Base-by-base conservation (phyloP, 2,329 filamentous ascomycete species). In the Fusarium newnesense region DNA sequence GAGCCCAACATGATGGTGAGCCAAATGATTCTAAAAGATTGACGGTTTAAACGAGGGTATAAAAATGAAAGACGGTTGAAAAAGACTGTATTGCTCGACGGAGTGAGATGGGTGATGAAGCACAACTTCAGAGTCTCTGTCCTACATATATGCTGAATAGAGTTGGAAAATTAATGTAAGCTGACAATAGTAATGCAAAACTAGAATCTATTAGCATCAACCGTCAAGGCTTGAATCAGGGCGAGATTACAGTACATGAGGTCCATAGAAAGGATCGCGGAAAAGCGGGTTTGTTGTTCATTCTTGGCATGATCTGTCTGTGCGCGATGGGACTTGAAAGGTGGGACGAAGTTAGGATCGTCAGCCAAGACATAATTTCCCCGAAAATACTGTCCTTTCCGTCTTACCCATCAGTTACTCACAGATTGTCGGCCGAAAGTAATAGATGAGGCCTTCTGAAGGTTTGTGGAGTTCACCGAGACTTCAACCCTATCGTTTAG, bases 211-310 rank as follows among this genome's bases (percentile, higher is more conserved):
- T 26, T 5, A n/a, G 7, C 10, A 7, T 46, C 24, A n/a, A 30
- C 16, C 12, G 5, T 40, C 52, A 40, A n/a, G 8, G 40, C 26
- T 32, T 26, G 32, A 30, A 34, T 21, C 11, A 34, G 53, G 40
- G 47, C 5, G 52, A 63, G 28, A 63, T 60, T 60, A 19, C 60
- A 60, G 60, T 60, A 60, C 53, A 46, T 39, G 18, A 16, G 60
- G 13, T 18, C 60, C 60, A 63, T 60, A 60, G 52, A 60, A 62
- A 46, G 60, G 42, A 60, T 34, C 60, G 12, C 5, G 18, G 36
- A 47, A 62, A 60, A 60, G 60, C 40, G 60, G 52, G 60, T 19
- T 60, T 18, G 18, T 32, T 16, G 16, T 32, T 40, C 46, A 39
- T 54, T 32, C 57, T 60, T 60, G 46, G 36, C 46, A 54, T 34